These are phyloP conservation scores for Arthrobotrys iridis DNA, from an alignment of 2,329 filamentous ascomycete species.

Conservation along the genomic window DNA sequence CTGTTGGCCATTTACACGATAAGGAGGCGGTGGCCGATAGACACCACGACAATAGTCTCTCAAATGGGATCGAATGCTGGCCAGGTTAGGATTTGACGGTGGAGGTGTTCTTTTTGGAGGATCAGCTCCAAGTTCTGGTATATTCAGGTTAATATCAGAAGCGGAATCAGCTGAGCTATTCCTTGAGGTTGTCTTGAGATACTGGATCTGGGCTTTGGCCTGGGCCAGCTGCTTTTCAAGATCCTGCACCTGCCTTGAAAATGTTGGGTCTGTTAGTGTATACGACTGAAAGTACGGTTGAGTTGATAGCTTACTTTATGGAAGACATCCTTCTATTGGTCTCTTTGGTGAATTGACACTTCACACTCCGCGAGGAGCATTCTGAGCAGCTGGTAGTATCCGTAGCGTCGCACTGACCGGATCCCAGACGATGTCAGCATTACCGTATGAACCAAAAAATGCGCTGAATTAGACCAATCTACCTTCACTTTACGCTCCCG, in stretches of 20 bases:
- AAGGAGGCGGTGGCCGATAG: slow-evolving; percentile 78
- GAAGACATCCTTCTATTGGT: slow-evolving; percentile 98
- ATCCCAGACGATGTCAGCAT: not conserved
- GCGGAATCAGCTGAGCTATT: slow-evolving; percentile 59
- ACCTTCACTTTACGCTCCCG: slow-evolving; percentile 80
- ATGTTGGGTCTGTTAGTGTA: not conserved
- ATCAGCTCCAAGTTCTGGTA: slow-evolving; percentile 74
- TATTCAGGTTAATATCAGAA: slow-evolving; percentile 58
- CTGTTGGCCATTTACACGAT: slow-evolving; percentile 68
- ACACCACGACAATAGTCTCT: slow-evolving; percentile 79
- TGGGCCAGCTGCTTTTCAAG: slow-evolving; percentile 88
- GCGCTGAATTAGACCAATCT: not conserved
- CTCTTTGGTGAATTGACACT: slow-evolving; percentile 99
- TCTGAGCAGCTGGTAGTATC: slow-evolving; percentile 97
- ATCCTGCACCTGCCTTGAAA: slow-evolving; percentile 86
- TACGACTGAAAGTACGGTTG: not conserved
- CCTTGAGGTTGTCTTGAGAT: slow-evolving; percentile 73
- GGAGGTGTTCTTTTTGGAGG: slow-evolving; percentile 72
- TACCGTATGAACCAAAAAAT: not conserved
- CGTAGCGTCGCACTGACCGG: slow-evolving; percentile 84
- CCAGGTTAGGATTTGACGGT: slow-evolving; percentile 73
- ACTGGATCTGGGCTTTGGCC: slow-evolving; percentile 80
- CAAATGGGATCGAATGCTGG: slow-evolving; percentile 76
- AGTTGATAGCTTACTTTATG: slow-evolving; percentile 74
- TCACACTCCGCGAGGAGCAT: slow-evolving; percentile 94